These are phyloP conservation scores for Epichloe brachyelytri DNA, from an alignment of 2,329 filamentous ascomycete species.

Conservation along the genomic window DNA sequence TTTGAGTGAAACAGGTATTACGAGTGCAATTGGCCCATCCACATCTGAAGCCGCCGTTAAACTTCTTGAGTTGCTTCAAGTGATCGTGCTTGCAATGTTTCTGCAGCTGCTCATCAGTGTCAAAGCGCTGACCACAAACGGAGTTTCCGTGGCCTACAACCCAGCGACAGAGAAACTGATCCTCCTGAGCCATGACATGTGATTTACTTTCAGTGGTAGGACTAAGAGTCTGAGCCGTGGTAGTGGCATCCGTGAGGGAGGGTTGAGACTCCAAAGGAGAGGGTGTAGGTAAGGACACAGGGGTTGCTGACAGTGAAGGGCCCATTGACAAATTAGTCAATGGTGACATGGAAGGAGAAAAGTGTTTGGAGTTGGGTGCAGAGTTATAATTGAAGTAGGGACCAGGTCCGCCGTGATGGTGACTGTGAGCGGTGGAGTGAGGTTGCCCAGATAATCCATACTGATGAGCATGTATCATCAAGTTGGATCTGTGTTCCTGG, in stretches of 20 bases:
- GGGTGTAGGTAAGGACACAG: conserved; percentile 8
- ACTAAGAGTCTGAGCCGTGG: neutral
- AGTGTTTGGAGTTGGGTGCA: conserved; percentile 4
- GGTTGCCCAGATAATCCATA: conserved; percentile 2
- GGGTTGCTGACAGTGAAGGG: conserved; percentile 12
- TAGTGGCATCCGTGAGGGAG: neutral
- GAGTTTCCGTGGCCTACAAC: conserved; percentile 8
- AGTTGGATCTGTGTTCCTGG: conserved; percentile 13
- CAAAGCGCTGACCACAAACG: conserved; percentile 24
- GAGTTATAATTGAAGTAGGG: conserved; percentile 3
- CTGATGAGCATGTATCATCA: conserved; percentile 8
- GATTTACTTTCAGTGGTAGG: conserved; percentile 4
- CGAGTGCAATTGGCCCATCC: conserved; percentile 44
- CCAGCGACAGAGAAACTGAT: conserved; percentile 23
- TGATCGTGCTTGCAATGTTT: conserved; percentile 40
- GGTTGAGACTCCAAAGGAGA: conserved; percentile 14
- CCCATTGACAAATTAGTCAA: conserved; percentile 12
- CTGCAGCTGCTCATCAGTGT: conserved; percentile 37
- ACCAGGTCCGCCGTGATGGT: neutral
- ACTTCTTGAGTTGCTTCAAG: conserved; percentile 31
- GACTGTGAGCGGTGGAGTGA: conserved; percentile 1
- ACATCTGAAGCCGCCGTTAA: conserved; percentile 35
- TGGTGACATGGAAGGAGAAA: conserved; percentile 13
- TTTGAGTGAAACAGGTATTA: conserved; percentile 40
- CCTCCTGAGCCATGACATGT: conserved; percentile 10